Evolutionary conservation across 2,329 filamentous ascomycete genomes (phyloP), one percentile per base, ranked within the genome.

Genomic region (Aureobasidium sp.): DNA sequence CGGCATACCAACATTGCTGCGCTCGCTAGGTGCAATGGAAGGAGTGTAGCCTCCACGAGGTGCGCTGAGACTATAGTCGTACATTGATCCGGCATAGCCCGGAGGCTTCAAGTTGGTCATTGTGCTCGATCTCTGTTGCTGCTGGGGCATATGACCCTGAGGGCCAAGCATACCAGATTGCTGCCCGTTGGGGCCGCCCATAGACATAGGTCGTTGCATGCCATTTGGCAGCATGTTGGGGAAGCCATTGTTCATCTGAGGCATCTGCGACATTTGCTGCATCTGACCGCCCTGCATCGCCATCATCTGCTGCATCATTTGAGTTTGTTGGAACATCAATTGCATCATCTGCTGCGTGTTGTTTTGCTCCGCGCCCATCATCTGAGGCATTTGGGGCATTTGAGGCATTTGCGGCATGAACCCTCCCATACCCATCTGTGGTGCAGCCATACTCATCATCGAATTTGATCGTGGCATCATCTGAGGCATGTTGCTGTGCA

Each of bases 1-100:
- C 9, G 94, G 91, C 58, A 96, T 82, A 17, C 94, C 94, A 64
- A 97, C 80, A 73, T 95, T 97, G 80, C 92, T 97, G 64, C 94
- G 88, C 77, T 97, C 94, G 5, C 91, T 96, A 1, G 94, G 94
- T 2, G 94, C 93, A 67, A 99, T 96, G 0, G 93, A 97, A 0
- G 91, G 86, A 0, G 91, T 84, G 75, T 97, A 97, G 9, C 84
- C 86, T 57, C 75, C 74, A 51, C 78, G 68, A 50, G 68, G 68
- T 29, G 69, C 66, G 69, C 73, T 66, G 69, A 76, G 51, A 71
- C 75, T 64, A 67, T 73, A 47, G 71, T 74, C 67, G 72, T 74
- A 65, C 70, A 76, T 47, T 67, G 70, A 72, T n/a, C 69, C 70
- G 9, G 70, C 67, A 51, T 72, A 73, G 32, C 72, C 39, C 75